Evolutionary conservation across 805 yeast species (phyloP).

Genomic region (Lipomyces japonicus): DNA sequence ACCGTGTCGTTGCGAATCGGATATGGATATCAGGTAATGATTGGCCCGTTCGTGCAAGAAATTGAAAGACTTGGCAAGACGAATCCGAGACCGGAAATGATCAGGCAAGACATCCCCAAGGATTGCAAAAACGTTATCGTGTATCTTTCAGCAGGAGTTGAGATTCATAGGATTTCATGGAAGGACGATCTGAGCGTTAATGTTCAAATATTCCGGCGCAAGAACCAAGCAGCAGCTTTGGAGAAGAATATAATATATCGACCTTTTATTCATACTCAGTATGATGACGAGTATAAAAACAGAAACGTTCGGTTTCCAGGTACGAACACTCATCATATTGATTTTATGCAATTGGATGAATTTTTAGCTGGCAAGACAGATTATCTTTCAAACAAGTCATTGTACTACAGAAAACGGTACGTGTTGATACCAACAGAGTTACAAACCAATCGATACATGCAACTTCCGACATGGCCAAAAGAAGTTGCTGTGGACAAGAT

Average conservation of each 20-base stretch:
- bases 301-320: slow-evolving; percentile 56
- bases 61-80: slow-evolving; percentile 54
- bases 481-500: slow-evolving; percentile 48
- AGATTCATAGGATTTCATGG: slow-evolving; percentile 77
- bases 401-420: slow-evolving; percentile 69
- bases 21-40: slow-evolving; percentile 87
- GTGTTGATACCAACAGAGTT: slow-evolving; percentile 78
- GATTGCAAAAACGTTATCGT: slow-evolving; percentile 55
- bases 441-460: slow-evolving; percentile 47
- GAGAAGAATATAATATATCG: slow-evolving; percentile 38
- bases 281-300: slow-evolving; percentile 61
- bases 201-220: slow-evolving; percentile 62
- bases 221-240: slow-evolving; percentile 20
- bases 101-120: slow-evolving; percentile 56
- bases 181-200: slow-evolving; percentile 65
- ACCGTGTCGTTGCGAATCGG: slow-evolving; percentile 80
- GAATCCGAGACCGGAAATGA: slow-evolving; percentile 43
- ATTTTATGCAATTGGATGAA: slow-evolving; percentile 93
- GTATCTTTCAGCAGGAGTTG: slow-evolving; percentile 73
- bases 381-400: slow-evolving; percentile 50
- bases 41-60: slow-evolving; percentile 61
- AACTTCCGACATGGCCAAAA: slow-evolving; percentile 12
- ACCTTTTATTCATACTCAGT: slow-evolving; percentile 70
- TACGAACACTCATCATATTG: slow-evolving; percentile 44
- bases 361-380: slow-evolving; percentile 88